phyloP scores from a whole-genome alignment of 2,329 filamentous ascomycete genomes.

The Venturia carpophila region DNA sequence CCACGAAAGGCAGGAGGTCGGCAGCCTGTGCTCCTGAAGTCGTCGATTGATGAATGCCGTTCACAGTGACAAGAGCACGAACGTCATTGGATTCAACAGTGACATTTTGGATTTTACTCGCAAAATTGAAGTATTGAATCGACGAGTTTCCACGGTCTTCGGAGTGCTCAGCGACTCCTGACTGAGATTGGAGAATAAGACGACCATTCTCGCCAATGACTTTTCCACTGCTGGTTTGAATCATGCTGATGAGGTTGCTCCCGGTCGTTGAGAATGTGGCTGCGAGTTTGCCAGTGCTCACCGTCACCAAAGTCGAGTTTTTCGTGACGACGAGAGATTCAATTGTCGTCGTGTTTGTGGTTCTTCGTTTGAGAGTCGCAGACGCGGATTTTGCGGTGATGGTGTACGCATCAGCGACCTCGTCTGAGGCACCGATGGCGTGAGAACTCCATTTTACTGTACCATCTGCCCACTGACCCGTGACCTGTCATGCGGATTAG shows the following conservation, averaged over 20 bases:
- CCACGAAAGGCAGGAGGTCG: conserved; percentile 47
- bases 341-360: background rate
- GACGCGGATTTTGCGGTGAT: background rate
- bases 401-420: conserved; percentile 27
- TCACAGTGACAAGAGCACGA: conserved; percentile 42
- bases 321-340: background rate
- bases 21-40: conserved; percentile 29
- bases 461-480: conserved; percentile 52
- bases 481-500: conserved; percentile 32
- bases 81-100: conserved; percentile 38
- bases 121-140: conserved; percentile 40
- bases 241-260: conserved; percentile 26
- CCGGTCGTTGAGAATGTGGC: conserved; percentile 31
- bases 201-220: conserved; percentile 31
- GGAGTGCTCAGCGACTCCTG: conserved; percentile 35
- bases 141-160: conserved; percentile 31
- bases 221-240: conserved; percentile 34
- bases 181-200: conserved; percentile 48
- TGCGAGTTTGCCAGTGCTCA: conserved; percentile 27
- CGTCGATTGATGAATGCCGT: conserved; percentile 32
- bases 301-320: background rate
- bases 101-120: conserved; percentile 45
- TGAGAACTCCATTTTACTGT: conserved; percentile 57
- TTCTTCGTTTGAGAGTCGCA: background rate
- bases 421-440: conserved; percentile 41